Conservation (phyloP, 1,284 basidiomycete genomes). For the Cystobasidiaceae sp. region DNA sequence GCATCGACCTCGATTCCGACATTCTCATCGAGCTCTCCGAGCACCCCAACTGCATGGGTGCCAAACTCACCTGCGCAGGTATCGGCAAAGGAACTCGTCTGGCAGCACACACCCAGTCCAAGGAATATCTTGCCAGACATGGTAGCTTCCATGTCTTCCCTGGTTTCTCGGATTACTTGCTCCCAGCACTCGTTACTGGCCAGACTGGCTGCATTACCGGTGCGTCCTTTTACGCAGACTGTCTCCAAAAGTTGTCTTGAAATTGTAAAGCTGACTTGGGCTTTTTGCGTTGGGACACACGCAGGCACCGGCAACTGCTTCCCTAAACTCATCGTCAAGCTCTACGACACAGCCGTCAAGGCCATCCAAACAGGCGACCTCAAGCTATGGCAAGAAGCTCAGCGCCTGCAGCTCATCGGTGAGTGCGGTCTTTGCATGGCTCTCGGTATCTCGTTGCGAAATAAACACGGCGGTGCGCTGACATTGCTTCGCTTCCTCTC, state of each 20-base stretch:
- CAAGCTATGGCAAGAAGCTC: constrained; percentile 61
- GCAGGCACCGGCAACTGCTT: constrained; percentile 61
- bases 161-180: constrained; percentile 61
- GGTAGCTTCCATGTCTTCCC: constrained; percentile 43
- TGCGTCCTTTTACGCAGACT: too few relatives aligned
- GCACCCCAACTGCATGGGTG: constrained; percentile 84
- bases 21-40: constrained; percentile 63
- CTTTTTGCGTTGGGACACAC: background rate
- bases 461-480: too few relatives aligned
- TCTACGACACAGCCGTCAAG: constrained; percentile 55
- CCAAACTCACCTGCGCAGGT: constrained; percentile 52
- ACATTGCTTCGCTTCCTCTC: background rate
- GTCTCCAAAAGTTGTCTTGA: too few relatives aligned
- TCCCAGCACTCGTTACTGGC: constrained; percentile 63
- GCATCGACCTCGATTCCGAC: constrained; percentile 81
- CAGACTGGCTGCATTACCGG: constrained; percentile 60
- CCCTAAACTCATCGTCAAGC: constrained; percentile 63
- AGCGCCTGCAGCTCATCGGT: constrained; percentile 59
- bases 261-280: too few relatives aligned
- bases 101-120: constrained; percentile 52
- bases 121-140: constrained; percentile 38
- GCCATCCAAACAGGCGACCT: constrained; percentile 52
- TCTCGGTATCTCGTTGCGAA: too few relatives aligned
- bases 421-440: background rate
- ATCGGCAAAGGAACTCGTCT: constrained; percentile 77